These are phyloP conservation scores for Silene noctiflora DNA, from an alignment of 179 eudicot genomes.

Conservation along the genomic window DNA sequence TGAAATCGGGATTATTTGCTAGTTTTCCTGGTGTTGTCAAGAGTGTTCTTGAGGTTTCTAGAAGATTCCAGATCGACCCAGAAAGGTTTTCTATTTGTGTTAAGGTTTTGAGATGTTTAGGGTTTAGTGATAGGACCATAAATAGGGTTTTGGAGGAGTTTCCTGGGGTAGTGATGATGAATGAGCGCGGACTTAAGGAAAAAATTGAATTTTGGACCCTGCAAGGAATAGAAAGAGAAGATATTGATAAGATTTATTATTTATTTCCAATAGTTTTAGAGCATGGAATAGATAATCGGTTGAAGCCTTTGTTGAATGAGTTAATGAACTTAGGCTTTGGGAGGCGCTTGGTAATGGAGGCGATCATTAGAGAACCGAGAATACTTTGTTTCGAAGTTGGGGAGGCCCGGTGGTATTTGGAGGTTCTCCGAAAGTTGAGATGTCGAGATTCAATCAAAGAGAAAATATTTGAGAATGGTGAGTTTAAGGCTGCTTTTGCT, in stretches of 20 bases:
- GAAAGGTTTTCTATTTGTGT: conserved; percentile 42
- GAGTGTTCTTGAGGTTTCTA: conserved; percentile 54
- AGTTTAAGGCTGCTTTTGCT: conserved; percentile 64
- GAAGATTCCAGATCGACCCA: conserved; percentile 45
- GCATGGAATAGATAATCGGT: conserved; percentile 51
- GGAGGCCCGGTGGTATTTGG: conserved; percentile 63
- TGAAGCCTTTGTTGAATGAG: conserved; percentile 67
- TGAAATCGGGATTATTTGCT: conserved; percentile 27
- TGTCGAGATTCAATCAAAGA: conserved; percentile 57
- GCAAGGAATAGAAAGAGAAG: conserved; percentile 37
- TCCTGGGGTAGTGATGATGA: conserved; percentile 49
- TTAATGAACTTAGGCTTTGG: conserved; percentile 59
- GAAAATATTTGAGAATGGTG: conserved; percentile 53
- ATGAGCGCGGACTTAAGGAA: conserved; percentile 38
- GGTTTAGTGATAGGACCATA: conserved; percentile 54
- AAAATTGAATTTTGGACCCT: conserved; percentile 46
- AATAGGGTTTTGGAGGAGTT: conserved; percentile 57
- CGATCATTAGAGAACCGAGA: conserved; percentile 58
- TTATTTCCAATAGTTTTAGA: conserved; percentile 49
- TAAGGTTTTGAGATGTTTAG: conserved; percentile 49
- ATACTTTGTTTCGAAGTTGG: conserved; percentile 67
- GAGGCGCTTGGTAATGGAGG: conserved; percentile 36
- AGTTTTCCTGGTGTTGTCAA: conserved; percentile 25
- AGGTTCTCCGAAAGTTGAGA: conserved; percentile 55
- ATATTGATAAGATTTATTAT: conserved; percentile 34